Evolutionary conservation across 805 yeast species (phyloP).

Genomic region (Cyberlindnera subsufficiens): DNA sequence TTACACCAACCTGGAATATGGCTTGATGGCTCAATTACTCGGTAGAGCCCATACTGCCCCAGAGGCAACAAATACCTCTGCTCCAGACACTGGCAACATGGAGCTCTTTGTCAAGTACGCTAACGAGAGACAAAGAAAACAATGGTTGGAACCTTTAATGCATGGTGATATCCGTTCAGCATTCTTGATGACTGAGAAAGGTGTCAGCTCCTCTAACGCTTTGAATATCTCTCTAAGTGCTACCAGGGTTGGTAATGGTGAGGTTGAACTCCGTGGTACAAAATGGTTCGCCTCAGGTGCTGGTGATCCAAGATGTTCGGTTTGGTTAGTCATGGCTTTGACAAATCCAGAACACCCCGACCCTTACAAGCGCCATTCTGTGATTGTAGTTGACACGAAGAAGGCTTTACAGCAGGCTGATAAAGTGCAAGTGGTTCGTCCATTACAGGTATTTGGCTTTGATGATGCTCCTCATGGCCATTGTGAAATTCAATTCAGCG

Average conservation of each 20-base stretch:
- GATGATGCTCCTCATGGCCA: slow-evolving; percentile 76
- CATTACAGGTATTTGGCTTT: slow-evolving; percentile 49
- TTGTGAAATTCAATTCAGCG: slow-evolving; percentile 48
- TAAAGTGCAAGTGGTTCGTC: slow-evolving; percentile 41
- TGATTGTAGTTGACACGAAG: slow-evolving; percentile 47
- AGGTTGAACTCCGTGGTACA: slow-evolving; percentile 48
- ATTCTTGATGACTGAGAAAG: slow-evolving; percentile 60
- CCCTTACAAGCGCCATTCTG: slow-evolving; percentile 49
- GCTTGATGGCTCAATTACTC: slow-evolving; percentile 56
- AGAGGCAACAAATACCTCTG: slow-evolving; percentile 52
- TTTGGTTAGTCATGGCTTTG: slow-evolving; percentile 27
- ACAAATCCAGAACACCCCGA: slow-evolving; percentile 21
- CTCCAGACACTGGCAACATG: slow-evolving; percentile 64
- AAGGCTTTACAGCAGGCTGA: slow-evolving; percentile 42
- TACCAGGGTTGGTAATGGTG: slow-evolving; percentile 32
- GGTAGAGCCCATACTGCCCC: slow-evolving; percentile 52
- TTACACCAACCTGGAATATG: slow-evolving; percentile 56
- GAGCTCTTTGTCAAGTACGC: slow-evolving; percentile 34
- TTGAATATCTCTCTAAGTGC: slow-evolving; percentile 49
- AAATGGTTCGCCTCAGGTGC: slow-evolving; percentile 74
- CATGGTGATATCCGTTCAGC: slow-evolving; percentile 54
- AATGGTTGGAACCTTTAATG: slow-evolving; percentile 48
- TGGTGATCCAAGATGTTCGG: slow-evolving; percentile 54
- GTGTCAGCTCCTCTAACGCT: slow-evolving; percentile 56
- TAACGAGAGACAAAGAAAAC: slow-evolving; percentile 36